phyloP scores from a whole-genome alignment of 441 rosid species.

The Populus tomentosa region DNA sequence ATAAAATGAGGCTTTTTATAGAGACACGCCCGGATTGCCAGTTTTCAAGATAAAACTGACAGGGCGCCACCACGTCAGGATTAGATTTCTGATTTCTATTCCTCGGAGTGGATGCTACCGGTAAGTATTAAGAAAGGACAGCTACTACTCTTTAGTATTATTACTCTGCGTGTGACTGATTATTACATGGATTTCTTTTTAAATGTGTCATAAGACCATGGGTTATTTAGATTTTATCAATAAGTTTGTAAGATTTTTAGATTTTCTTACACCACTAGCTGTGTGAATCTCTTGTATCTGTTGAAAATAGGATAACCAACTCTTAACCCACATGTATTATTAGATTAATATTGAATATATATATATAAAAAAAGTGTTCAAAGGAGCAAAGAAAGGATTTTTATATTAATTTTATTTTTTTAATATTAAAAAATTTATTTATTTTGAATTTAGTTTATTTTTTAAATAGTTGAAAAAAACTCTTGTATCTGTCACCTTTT shows the following conservation, averaged over 20 bases:
- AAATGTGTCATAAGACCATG: neutral
- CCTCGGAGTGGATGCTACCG: neutral
- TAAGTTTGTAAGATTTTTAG: too few species aligned
- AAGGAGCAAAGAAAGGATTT: too few species aligned
- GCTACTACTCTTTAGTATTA: too few species aligned
- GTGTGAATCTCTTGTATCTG: neutral
- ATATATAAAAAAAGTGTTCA: too few species aligned
- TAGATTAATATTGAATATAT: too few species aligned
- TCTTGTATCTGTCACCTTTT: too few species aligned
- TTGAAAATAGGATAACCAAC: too few species aligned
- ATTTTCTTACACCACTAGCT: neutral
- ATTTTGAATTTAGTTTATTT: too few species aligned
- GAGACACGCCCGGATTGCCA: neutral
- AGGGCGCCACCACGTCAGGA: constrained; percentile 45
- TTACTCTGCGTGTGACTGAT: neutral
- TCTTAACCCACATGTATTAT: too few species aligned
- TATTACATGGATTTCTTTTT: neutral
- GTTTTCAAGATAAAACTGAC: constrained; percentile 30
- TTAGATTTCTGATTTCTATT: constrained; percentile 8
- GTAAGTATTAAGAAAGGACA: neutral
- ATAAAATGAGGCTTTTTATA: constrained; percentile 20
- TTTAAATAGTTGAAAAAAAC: too few species aligned
- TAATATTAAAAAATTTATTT: too few species aligned
- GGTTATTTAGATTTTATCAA: neutral
- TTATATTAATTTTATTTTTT: too few species aligned